Base-by-base conservation (phyloP, 768 basidiomycete genomes). In the Cyclocybe cylindracea region DNA sequence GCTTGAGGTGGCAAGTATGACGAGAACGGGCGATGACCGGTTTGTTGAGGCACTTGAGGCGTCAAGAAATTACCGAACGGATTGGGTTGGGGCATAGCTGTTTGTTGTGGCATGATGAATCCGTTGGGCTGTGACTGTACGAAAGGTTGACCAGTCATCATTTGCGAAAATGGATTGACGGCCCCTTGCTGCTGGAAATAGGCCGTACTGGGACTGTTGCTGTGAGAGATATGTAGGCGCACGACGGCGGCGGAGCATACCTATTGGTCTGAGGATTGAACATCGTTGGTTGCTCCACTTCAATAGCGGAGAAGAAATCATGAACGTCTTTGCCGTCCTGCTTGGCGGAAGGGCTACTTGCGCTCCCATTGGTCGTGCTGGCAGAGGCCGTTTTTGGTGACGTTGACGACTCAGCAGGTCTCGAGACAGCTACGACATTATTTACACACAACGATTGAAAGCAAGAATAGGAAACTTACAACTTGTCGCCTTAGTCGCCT, bases 291-390 rank as follows among this genome's bases (percentile, higher is more conserved):
- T 91, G 87, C 50, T 88, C 85, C 48, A 82, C 79, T 65, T 97
- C 94, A 58, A 99, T 96, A 5, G 90, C 82, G 24, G 77, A 70
- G 70, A 99, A 97, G 75, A 99, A 94, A 69, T 98, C 96, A 14
- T 83, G 70, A 48, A 86, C 74, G 32, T 77, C 78, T 50, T 82
- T 83, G 54, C 68, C 75, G n/a, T 67, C 68, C 33, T 69, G 58
- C 51, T 74, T 75, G 41, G 63, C 6, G 5, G 58, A 46, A 18
- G 65, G 51, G 8, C 51, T 59, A 10, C 66, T 54, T 18, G 48
- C n/a, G 5, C 33, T 37, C 34, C 39, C 50, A 39, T 55, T 59
- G 37, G 36, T 54, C 7, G 49, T 45, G n/a, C 46, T 50, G 1
- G 50, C 48, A 40, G 48, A 56, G 5, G 58, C 32, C 10, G 55